These are phyloP conservation scores for Diplodia mutila DNA, from an alignment of 2,329 filamentous ascomycete genomes.

Conservation along the genomic window DNA sequence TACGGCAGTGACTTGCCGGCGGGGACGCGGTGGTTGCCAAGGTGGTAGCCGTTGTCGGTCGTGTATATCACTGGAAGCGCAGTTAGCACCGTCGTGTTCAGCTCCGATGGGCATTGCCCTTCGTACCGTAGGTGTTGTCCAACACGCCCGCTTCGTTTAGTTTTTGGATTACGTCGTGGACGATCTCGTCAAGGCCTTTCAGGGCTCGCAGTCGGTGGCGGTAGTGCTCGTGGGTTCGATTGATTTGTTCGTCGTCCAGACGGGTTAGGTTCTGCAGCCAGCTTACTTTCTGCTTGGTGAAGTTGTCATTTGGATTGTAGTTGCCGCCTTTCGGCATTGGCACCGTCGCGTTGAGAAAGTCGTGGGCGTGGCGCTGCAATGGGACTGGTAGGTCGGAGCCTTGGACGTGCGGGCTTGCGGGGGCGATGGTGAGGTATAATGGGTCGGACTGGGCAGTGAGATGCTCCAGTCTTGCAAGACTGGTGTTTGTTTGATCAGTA, in stretches of 20 bases:
- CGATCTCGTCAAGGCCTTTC: conserved; percentile 40
- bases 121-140: conserved; percentile 35
- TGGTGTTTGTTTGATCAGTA: too few species aligned
- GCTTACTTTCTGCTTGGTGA: neutral
- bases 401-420: conserved; percentile 31
- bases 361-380: conserved; percentile 27
- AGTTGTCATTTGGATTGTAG: conserved; percentile 30
- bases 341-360: conserved; percentile 26
- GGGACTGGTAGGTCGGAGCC: conserved; percentile 27
- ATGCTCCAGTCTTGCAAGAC: neutral
- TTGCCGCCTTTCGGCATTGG: conserved; percentile 27
- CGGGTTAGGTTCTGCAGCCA: neutral
- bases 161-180: conserved; percentile 37
- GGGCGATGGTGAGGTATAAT: conserved; percentile 32
- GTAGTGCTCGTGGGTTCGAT: conserved; percentile 30
- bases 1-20: conserved; percentile 36
- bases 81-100: too few species aligned
- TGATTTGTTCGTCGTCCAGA: conserved; percentile 30
- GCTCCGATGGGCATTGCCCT: too few species aligned
- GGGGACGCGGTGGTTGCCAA: conserved; percentile 33
- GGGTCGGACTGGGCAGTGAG: conserved; percentile 27
- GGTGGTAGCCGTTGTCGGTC: conserved; percentile 38
- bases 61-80: conserved; percentile 32
- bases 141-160: conserved; percentile 34
- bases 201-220: conserved; percentile 33